A percentile compares a stretch with the other conserved stretches of the same genome.
Evolutionary conservation across 768 basidiomycete species (phyloP).

Genomic region (Serpula lacrymans): DNA sequence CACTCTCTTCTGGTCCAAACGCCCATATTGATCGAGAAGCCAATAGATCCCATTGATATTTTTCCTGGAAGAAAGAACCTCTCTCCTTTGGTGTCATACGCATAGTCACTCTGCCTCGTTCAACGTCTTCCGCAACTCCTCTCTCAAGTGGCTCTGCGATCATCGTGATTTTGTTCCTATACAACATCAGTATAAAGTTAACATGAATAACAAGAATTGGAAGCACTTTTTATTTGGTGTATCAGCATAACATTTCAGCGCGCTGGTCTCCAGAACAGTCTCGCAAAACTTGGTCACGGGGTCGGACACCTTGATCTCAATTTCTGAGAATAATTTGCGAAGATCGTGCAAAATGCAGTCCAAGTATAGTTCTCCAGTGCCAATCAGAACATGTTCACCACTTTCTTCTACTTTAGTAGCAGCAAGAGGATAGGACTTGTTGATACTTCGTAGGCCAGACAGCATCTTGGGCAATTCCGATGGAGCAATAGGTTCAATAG

Average conservation of each 20-base stretch:
- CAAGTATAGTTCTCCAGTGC: constrained; percentile 95
- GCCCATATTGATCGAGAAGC: constrained; percentile 99
- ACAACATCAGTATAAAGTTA: constrained; percentile 11
- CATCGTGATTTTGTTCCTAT: constrained; percentile 97
- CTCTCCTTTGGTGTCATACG: constrained; percentile 94
- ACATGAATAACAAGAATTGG: constrained; percentile 4
- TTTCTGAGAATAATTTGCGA: constrained; percentile 88
- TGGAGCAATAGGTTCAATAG: constrained; percentile 96
- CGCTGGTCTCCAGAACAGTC: constrained; percentile 96
- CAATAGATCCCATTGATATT: constrained; percentile 97
- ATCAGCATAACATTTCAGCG: constrained; percentile 97
- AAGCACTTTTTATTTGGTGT: constrained; percentile 95
- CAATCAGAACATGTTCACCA: constrained; percentile 95
- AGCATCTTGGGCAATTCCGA: constrained; percentile 99
- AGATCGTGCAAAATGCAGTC: constrained; percentile 98
- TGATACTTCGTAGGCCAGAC: constrained; percentile 92
- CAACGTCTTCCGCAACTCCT: constrained; percentile 95
- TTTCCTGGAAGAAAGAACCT: constrained; percentile 93
- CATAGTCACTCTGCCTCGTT: constrained; percentile 89
- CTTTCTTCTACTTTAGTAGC: constrained; percentile 97
- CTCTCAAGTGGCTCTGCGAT: constrained; percentile 97
- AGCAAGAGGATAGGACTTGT: constrained; percentile 95
- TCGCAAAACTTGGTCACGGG: constrained; percentile 98
- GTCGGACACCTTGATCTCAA: constrained; percentile 99
- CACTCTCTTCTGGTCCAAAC: constrained; percentile 95